Evolutionary conservation across 257 asterid genomes (phyloP), one percentile per base, ranked within the genome.

Genomic region (Parsonsia alboflavescens): DNA sequence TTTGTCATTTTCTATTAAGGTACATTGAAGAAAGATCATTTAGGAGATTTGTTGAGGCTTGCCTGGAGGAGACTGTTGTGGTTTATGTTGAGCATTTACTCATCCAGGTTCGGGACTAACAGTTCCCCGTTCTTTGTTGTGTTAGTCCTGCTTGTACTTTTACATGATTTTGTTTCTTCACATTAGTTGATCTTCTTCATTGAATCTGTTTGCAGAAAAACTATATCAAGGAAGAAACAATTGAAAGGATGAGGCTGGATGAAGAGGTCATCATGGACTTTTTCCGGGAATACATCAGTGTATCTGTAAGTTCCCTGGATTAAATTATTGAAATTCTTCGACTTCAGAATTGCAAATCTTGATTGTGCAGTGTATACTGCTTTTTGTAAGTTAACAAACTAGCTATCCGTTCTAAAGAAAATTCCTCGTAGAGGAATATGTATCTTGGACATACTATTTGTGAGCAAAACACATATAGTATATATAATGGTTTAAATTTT

Each of bases 11-110:
- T 59, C 39, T 66, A 36, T 68, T 39, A 73, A 90, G 96, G 97
- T 95, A 92, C 84, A 89, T 92, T 74, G 99, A 95, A 86, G 99
- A 95, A 87, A 87, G 98, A 84, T 92, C 98, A 11, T 95, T 95
- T 81, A 85, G 99, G 82, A 84, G 96, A 73, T 95, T 95, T 68
- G 93, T 95, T 46, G 99, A 95, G 83, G 98, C 99, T 75, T 95
- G 98, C 86, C 87, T 95, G 58, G 99, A 95, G 88, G 98, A 92
- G 85, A 85, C 96, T 58, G 83, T 95, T 78, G 86, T 95, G 71
- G 96, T 95, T 77, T 95, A 90, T 72, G 96, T 89, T 66, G 99
- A 95, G 72, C 97, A 89, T 83, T 87, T 95, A 68, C 95, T 95
- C 57, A 78, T 82, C 66, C 98, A 92, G 98, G 99, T 95, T 79